Evolutionary conservation across 1,139 yeast genomes (phyloP), one percentile per base, ranked within the genome.

Genomic region (Geotrichum fermentans): DNA sequence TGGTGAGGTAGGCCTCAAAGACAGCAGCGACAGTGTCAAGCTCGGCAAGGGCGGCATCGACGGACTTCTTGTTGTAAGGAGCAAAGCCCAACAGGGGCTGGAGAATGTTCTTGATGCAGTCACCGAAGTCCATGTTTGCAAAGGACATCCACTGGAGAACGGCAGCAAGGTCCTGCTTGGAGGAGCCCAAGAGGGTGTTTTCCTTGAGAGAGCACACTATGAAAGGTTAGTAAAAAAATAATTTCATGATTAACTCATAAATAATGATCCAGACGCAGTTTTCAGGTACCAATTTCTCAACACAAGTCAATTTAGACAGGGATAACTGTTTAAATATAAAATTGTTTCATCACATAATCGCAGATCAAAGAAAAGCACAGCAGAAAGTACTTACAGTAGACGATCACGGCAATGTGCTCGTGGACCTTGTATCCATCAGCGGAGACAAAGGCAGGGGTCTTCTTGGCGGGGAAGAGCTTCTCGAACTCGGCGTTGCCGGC

Each of bases 91-190:
- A 56, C 47, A 79, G 60, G 56, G 82, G 79, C 32, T 52, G 52
- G 56, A 74, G 64, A 55, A 67, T 68, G 30, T 52, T 58, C 40
- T 70, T 71, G 51, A 75, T 60, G 53, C 72, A 60, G 45, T 72
- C 63, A 63, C 83, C 65, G 55, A 84, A 63, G 62, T 89, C 97
- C 60, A 79, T 67, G 77, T 84, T 88, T 67, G 80, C 75, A 58
- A 85, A 73, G n/a, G 96, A 87, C 67, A 83, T 65, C 95, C 95
- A 90, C 71, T 75, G 80, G 61, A 89, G 69, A 62, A 89, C 74
- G 64, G 75, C 74, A 57, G 90, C 88, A 68, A 80, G 77, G 62
- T 84, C 86, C 62, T 74, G 75, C 57, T 77, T 72, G 66, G 76
- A 74, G 68, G 77, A 74, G 63, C 95, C 95, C 58, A 80, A 72